Evolutionary conservation across 202 grass and related monocot species (phyloP).

Genomic region (Zoysia matrella): DNA sequence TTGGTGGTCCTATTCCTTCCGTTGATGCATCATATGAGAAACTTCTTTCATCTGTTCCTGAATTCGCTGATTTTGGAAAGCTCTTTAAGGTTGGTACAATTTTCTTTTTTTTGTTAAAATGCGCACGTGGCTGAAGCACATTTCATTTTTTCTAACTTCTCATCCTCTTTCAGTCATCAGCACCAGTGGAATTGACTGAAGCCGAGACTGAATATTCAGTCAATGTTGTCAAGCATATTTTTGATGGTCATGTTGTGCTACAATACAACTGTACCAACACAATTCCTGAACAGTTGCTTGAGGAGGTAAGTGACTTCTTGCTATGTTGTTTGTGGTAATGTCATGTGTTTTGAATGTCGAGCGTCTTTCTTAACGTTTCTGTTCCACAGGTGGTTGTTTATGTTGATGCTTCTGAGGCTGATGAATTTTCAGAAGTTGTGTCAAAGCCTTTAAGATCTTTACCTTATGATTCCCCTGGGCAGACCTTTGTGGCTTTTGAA

Average conservation of each 20-base stretch:
- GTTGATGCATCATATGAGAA: slow-evolving; percentile 90
- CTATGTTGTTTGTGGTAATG: background rate
- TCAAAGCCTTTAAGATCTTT: slow-evolving; percentile 77
- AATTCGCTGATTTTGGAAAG: slow-evolving; percentile 86
- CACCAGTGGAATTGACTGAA: slow-evolving; percentile 95
- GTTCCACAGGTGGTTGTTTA: slow-evolving; percentile 82
- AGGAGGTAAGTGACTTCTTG: slow-evolving; percentile 55
- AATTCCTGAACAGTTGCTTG: slow-evolving; percentile 94
- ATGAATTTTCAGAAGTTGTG: slow-evolving; percentile 83
- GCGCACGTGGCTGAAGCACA: background rate
- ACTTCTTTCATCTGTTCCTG: slow-evolving; percentile 89
- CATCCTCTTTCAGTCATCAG: slow-evolving; percentile 68
- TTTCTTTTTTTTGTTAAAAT: slow-evolving; percentile 12
- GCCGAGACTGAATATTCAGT: slow-evolving; percentile 98
- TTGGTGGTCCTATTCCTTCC: slow-evolving; percentile 62
- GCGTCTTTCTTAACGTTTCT: slow-evolving; percentile 39
- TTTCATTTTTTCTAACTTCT: slow-evolving; percentile 13
- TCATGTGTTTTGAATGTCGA: slow-evolving; percentile 1
- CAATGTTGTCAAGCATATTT: slow-evolving; percentile 96
- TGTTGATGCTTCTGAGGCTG: slow-evolving; percentile 94
- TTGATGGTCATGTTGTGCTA: slow-evolving; percentile 76
- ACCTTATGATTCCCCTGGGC: slow-evolving; percentile 86
- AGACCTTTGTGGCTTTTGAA: slow-evolving; percentile 93
- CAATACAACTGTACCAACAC: slow-evolving; percentile 99
- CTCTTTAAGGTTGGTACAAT: slow-evolving; percentile 80